Percentiles rank a stretch among this genome's conserved stretches.
Conservation (phyloP, 805 yeast genomes). For the Zygoascus ofunaensis region DNA sequence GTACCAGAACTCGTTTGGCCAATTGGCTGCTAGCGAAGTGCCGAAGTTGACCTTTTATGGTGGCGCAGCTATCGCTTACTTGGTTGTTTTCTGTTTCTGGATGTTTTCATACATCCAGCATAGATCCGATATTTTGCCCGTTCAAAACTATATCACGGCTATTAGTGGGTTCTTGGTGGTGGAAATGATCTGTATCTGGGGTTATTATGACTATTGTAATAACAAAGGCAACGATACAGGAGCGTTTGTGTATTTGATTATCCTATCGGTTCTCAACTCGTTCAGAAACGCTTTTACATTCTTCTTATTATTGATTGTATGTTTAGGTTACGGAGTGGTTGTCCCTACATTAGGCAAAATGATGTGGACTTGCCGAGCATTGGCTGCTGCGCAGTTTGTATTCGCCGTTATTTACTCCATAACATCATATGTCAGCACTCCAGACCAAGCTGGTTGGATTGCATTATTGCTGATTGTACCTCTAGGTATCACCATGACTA, state of each 20-base stretch:
- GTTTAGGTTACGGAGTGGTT: slow-evolving; percentile 93
- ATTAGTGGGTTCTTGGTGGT: slow-evolving; percentile 73
- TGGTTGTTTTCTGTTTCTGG: slow-evolving; percentile 71
- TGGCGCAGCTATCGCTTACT: slow-evolving; percentile 71
- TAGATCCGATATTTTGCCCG: slow-evolving; percentile 76
- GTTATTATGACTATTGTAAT: slow-evolving; percentile 79
- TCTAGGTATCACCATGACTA: slow-evolving; percentile 54
- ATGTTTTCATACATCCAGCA: slow-evolving; percentile 78
- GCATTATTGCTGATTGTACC: slow-evolving; percentile 62
- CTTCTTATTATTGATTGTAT: slow-evolving; percentile 73
- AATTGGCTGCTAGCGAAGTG: slow-evolving; percentile 79
- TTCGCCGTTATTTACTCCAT: slow-evolving; percentile 45
- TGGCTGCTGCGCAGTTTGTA: slow-evolving; percentile 49
- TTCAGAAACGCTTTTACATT: slow-evolving; percentile 79
- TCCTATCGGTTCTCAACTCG: slow-evolving; percentile 72
- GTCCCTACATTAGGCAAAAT: slow-evolving; percentile 71
- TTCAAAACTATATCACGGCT: slow-evolving; percentile 83
- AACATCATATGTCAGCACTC: slow-evolving; percentile 43
- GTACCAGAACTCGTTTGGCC: slow-evolving; percentile 88
- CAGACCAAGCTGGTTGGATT: slow-evolving; percentile 37
- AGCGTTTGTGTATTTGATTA: slow-evolving; percentile 64
- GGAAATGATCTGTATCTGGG: slow-evolving; percentile 85
- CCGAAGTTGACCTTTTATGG: slow-evolving; percentile 90
- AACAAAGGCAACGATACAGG: slow-evolving; percentile 42
- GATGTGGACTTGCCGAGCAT: slow-evolving; percentile 62